Percentiles rank a stretch among this genome's conserved stretches.
Evolutionary conservation across 768 basidiomycete genomes (phyloP).

Genomic region (Tylopilus cervinicoccineus): DNA sequence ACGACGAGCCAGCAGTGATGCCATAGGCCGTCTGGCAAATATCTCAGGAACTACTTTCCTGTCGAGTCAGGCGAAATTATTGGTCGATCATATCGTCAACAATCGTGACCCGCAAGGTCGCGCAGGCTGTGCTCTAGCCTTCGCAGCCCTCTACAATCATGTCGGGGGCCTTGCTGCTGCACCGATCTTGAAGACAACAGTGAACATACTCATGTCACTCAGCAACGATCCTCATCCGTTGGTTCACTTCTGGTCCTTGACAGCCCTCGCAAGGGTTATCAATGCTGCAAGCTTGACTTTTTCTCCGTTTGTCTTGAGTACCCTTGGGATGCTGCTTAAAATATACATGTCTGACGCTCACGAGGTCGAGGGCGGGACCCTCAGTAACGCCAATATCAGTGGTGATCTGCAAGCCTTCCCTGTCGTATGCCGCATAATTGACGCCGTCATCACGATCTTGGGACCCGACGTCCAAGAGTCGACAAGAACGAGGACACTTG

Average conservation of each 20-base stretch:
- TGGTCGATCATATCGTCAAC: conserved; percentile 91
- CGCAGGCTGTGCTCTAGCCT: conserved; percentile 90
- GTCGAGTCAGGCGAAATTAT: conserved; percentile 79
- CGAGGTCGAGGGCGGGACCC: conserved; percentile 86
- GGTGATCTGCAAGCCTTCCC: conserved; percentile 93
- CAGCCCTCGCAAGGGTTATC: conserved; percentile 81
- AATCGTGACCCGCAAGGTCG: conserved; percentile 91
- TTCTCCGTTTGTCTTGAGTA: conserved; percentile 82
- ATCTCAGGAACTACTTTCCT: conserved; percentile 82
- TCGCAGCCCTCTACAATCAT: conserved; percentile 86
- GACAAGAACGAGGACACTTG: conserved; percentile 67
- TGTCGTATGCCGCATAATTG: conserved; percentile 86
- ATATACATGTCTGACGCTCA: conserved; percentile 88
- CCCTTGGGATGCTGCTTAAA: conserved; percentile 86
- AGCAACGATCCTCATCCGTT: conserved; percentile 95
- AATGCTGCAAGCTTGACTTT: conserved; percentile 91
- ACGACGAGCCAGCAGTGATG: conserved; percentile 78
- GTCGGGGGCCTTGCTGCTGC: conserved; percentile 95
- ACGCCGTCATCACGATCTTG: conserved; percentile 88
- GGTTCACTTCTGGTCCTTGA: conserved; percentile 92
- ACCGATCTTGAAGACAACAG: conserved; percentile 90
- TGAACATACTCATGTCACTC: conserved; percentile 92
- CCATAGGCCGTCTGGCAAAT: conserved; percentile 82
- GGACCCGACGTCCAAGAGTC: conserved; percentile 96
- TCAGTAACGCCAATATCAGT: conserved; percentile 77